phyloP scores from a whole-genome alignment of 176 grass and related monocot genomes.

The Secale cereale region DNA sequence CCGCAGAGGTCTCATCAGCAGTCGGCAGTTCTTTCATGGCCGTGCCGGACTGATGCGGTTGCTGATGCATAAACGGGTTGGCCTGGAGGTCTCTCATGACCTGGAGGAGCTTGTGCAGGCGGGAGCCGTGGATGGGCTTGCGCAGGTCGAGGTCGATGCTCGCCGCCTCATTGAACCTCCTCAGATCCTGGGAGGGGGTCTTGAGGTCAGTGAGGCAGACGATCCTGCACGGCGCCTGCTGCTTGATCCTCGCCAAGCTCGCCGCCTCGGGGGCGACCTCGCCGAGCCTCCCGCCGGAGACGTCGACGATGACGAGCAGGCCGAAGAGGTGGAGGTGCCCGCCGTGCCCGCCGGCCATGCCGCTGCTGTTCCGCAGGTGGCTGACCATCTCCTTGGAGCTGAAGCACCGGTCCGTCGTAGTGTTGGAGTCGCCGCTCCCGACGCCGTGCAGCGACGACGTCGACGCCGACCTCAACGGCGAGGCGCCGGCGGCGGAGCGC shows the following conservation, averaged over 20 bases:
- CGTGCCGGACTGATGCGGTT: background rate
- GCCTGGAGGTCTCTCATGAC: conserved; percentile 32
- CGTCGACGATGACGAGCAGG: conserved; percentile 50
- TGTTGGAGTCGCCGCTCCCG: background rate
- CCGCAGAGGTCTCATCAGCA: background rate
- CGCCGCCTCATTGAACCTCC: conserved; percentile 25
- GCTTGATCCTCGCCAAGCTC: conserved; percentile 12
- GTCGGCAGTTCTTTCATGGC: background rate
- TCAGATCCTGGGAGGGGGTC: conserved; percentile 23
- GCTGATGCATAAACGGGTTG: background rate
- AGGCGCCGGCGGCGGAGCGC: background rate
- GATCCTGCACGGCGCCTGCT: conserved; percentile 39
- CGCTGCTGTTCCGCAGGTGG: conserved; percentile 27
- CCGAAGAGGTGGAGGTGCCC: conserved; percentile 10
- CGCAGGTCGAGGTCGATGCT: conserved; percentile 42
- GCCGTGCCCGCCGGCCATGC: background rate
- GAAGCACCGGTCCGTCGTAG: conserved; percentile 23
- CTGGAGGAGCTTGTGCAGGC: conserved; percentile 29
- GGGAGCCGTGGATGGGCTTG: conserved; percentile 75
- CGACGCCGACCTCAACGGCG: background rate
- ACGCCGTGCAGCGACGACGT: background rate
- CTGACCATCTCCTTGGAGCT: conserved; percentile 36
- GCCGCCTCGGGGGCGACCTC: conserved; percentile 24
- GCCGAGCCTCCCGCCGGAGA: conserved; percentile 7
- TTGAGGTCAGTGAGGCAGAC: conserved; percentile 45